Evolutionary conservation across 805 yeast species (phyloP).

Genomic region (Wickerhamiella lipophila): DNA sequence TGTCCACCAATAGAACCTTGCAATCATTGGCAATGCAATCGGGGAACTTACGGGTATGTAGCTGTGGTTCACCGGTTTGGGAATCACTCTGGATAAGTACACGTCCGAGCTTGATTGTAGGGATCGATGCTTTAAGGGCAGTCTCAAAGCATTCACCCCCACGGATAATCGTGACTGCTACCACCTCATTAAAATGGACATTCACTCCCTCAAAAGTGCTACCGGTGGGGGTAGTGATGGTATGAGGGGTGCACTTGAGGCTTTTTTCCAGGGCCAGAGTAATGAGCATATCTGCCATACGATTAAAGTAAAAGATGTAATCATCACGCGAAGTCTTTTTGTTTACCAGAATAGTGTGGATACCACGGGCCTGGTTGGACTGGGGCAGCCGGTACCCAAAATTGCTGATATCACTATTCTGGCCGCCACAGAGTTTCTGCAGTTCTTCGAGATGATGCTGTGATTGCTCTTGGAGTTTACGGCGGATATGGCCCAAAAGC

Average conservation of each 20-base stretch:
- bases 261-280: constrained; percentile 50
- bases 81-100: constrained; percentile 78
- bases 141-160: constrained; percentile 89
- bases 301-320: constrained; percentile 74
- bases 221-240: constrained; percentile 37
- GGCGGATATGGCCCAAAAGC: constrained; percentile 65
- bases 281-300: constrained; percentile 62
- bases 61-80: constrained; percentile 83
- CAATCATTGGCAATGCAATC: constrained; percentile 15
- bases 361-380: constrained; percentile 57
- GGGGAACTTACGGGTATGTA: constrained; percentile 74
- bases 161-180: constrained; percentile 69
- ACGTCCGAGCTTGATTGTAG: constrained; percentile 71
- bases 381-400: constrained; percentile 27
- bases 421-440: constrained; percentile 37
- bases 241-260: constrained; percentile 19
- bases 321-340: constrained; percentile 49
- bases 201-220: constrained; percentile 24
- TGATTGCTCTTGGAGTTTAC: constrained; percentile 56
- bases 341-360: constrained; percentile 57
- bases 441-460: constrained; percentile 53
- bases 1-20: constrained; percentile 62
- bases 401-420: constrained; percentile 6
- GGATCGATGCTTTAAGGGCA: constrained; percentile 61
- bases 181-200: constrained; percentile 35